Evolutionary conservation across 805 yeast species (phyloP).

Genomic region (Trichomonascus vanleenenianus): DNA sequence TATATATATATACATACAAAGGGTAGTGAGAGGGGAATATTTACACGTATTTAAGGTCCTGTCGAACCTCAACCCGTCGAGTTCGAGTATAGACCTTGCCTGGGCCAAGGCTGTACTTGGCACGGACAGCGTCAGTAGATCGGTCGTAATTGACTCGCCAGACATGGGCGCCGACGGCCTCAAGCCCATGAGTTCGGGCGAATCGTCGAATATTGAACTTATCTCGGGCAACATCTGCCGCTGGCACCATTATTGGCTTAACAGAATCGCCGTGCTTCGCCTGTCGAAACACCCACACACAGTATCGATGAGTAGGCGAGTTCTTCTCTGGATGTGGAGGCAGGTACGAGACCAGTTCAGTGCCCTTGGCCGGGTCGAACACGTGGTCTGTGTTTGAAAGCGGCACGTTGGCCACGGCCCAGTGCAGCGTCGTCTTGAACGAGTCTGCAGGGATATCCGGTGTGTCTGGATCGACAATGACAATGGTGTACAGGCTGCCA

Average conservation of each 20-base stretch:
- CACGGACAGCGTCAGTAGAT: slow-evolving; percentile 60
- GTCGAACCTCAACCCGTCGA: neutral
- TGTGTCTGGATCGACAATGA: slow-evolving; percentile 85
- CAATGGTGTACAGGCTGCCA: slow-evolving; percentile 58
- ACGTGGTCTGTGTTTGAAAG: slow-evolving; percentile 50
- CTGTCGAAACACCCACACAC: slow-evolving; percentile 89
- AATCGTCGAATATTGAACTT: slow-evolving; percentile 69
- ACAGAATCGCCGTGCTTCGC: slow-evolving; percentile 3
- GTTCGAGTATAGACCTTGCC: slow-evolving; percentile 52
- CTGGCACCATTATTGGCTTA: slow-evolving; percentile 1
- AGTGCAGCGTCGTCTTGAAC: slow-evolving; percentile 63
- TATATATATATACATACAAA: slow-evolving; percentile 1
- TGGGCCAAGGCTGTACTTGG: slow-evolving; percentile 58
- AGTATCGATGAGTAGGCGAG: slow-evolving; percentile 70
- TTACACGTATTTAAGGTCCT: neutral
- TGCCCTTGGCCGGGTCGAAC: slow-evolving; percentile 31
- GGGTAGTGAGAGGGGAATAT: no score
- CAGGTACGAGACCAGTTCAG: slow-evolving; percentile 46
- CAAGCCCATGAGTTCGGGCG: slow-evolving; percentile 44
- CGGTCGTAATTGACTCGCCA: slow-evolving; percentile 86
- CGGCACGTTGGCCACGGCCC: slow-evolving; percentile 66
- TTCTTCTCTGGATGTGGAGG: slow-evolving; percentile 92
- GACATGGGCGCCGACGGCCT: slow-evolving; percentile 85
- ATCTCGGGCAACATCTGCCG: slow-evolving; percentile 31
- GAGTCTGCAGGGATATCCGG: slow-evolving; percentile 69